Percentiles rank a stretch among this genome's conserved stretches.
Conservation (phyloP, 176 grass and related monocot genomes). For the Triticum dicoccoides region DNA sequence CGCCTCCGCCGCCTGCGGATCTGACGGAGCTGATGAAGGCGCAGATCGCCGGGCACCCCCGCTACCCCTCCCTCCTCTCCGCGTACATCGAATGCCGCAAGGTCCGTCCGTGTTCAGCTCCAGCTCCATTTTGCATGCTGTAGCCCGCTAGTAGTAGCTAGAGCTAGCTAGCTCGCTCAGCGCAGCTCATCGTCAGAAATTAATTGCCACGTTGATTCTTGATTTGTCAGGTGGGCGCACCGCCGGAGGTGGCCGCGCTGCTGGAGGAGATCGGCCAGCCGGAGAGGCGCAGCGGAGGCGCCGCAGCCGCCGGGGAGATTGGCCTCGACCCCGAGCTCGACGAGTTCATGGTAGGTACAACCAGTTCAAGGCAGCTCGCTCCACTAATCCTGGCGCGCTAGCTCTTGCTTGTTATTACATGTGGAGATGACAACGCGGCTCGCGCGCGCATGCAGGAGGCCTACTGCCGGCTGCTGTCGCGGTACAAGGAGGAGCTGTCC, state of each 20-base stretch:
- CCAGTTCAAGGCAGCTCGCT: neutral
- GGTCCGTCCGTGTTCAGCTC: slow-evolving; percentile 44
- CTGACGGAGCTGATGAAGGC: slow-evolving; percentile 86
- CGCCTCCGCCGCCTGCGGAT: slow-evolving; percentile 44
- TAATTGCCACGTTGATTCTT: slow-evolving; percentile 23
- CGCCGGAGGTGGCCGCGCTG: slow-evolving; percentile 77
- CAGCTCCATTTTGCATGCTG: slow-evolving; percentile 5
- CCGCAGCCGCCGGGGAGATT: slow-evolving; percentile 26
- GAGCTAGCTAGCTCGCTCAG: neutral
- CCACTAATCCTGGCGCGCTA: neutral
- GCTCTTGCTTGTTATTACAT: slow-evolving; percentile 52
- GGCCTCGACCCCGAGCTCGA: slow-evolving; percentile 92
- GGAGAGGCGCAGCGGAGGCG: slow-evolving; percentile 35
- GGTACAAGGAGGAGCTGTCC: slow-evolving; percentile 90
- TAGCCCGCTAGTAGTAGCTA: slow-evolving; percentile 30
- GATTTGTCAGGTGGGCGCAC: slow-evolving; percentile 69
- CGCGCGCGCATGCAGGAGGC: slow-evolving; percentile 48
- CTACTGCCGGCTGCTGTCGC: slow-evolving; percentile 69
- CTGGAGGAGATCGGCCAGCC: slow-evolving; percentile 70
- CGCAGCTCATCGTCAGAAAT: neutral
- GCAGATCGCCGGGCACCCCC: slow-evolving; percentile 91
- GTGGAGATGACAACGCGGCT: slow-evolving; percentile 1
- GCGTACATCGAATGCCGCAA: slow-evolving; percentile 98
- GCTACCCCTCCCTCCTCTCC: slow-evolving; percentile 82
- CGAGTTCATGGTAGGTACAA: slow-evolving; percentile 83